Evolutionary conservation across 306 rosid species (phyloP), one percentile per base, ranked within the genome.

Genomic region (Cucurbita argyrosperma): DNA sequence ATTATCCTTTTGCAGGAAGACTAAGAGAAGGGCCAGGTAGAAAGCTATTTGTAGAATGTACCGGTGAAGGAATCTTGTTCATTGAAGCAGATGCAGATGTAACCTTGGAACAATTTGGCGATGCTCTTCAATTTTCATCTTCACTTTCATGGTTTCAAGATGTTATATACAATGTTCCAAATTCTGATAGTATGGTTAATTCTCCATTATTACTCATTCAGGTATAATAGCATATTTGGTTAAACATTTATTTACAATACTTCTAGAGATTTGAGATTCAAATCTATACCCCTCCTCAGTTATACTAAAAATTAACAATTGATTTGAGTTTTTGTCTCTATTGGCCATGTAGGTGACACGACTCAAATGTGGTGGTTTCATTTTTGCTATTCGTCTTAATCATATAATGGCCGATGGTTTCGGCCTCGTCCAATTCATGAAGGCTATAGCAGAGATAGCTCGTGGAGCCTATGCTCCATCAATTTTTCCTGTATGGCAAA

Each of bases 41-140:
- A 4, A 55, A n/a, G 35, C 74, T 83, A 5, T 70, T 37, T 8
- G 80, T 82, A 4, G 77, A 82, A 0, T 82, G 85, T 60, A 82
- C 45, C 1, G 77, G 52, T 0, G 65, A 82, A 45, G 85, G 85
- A 5, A 46, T 78, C 7, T 10, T 78, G 63, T 82, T 78, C 43
- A 39, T 39, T 39, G 43, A 51, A 46, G 83, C 79, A 0, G 54
- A 12, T 10, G 79, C 83, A 4, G 65, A 66, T 7, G 73, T 65
- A 0, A 39, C 49, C 0, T 66, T 82, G 0, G 76, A 79, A 4
- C 35, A 76, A 35, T 74, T 82, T 0, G 79, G 79, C 1, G 74
- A 79, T 53, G 62, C 19, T 5, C n/a, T 82, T 64, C 63, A 2
- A 16, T 76, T 74, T 1, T 74, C 83, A 5, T 79, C 26, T 8